These are phyloP conservation scores for Friedmanniomyces endolithicus DNA, from an alignment of 495 filamentous ascomycete genomes.

Conservation along the genomic window DNA sequence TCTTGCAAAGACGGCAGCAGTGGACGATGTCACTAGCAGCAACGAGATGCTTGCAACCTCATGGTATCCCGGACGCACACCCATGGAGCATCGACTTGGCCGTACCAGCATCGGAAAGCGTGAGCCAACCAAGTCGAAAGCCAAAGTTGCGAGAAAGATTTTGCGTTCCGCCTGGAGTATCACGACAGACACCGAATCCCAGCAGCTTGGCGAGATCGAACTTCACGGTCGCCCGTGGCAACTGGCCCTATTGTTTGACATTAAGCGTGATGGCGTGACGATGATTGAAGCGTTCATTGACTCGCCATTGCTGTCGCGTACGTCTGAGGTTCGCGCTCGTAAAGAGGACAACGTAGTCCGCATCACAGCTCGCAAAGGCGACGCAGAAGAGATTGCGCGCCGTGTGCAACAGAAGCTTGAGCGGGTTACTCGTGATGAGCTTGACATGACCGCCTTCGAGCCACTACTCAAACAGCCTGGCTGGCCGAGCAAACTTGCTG, in stretches of 20 bases:
- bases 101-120: not conserved
- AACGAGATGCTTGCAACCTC: not conserved
- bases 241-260: conserved; percentile 7
- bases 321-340: conserved; percentile 1
- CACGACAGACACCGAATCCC: conserved; percentile 2
- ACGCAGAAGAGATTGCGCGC: conserved; percentile 9
- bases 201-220: conserved; percentile 11
- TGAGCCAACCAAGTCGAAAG: conserved; percentile 7
- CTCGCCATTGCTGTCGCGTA: conserved; percentile 7
- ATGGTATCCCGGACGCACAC: conserved; percentile 10
- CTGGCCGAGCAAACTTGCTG: not conserved
- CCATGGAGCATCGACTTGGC: conserved; percentile 3
- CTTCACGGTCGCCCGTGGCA: conserved; percentile 10
- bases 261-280: not conserved
- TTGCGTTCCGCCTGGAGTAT: conserved; percentile 12
- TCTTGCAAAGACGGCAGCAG: not conserved
- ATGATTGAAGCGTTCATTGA: conserved; percentile 1
- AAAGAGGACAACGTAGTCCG: conserved; percentile 8
- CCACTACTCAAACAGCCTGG: not conserved
- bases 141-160: conserved; percentile 5
- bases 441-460: conserved; percentile 5
- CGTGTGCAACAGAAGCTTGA: not conserved
- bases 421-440: not conserved
- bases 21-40: not conserved
- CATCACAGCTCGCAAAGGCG: conserved; percentile 13